A percentile compares a stretch with the other conserved stretches of the same genome.
These are phyloP conservation scores for Micromonas pusilla DNA, from an alignment of 139 green algal species.

Conservation along the genomic window DNA sequence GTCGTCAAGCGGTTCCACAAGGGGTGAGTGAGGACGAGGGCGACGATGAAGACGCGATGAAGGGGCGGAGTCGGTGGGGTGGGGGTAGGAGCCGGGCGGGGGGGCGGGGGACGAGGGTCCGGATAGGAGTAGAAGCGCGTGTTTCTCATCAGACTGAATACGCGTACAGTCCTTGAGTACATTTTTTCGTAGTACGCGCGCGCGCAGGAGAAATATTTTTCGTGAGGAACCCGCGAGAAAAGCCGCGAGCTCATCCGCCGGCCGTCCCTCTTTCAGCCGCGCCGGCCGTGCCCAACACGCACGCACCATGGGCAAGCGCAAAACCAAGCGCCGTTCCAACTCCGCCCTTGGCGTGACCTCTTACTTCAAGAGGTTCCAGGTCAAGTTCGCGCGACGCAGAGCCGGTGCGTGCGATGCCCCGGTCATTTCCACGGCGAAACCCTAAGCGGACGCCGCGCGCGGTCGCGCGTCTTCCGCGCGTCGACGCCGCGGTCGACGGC, in stretches of 20 bases:
- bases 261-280: not conserved
- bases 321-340: not conserved
- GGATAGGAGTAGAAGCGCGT: no score
- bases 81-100: no score
- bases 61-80: no score
- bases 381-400: conserved; percentile 79
- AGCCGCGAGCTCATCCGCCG: not conserved
- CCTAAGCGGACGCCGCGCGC: not conserved
- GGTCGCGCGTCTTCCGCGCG: not conserved
- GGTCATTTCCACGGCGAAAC: not conserved
- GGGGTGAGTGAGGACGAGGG: no score
- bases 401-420: conserved; percentile 38
- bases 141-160: no score
- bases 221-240: no score
- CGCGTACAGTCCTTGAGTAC: no score
- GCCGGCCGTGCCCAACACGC: not conserved
- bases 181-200: no score
- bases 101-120: no score
- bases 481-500: no score
- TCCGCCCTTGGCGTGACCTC: conserved; percentile 62
- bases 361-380: conserved; percentile 87
- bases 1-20: not conserved
- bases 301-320: conserved; percentile 13
- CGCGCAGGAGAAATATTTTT: no score
- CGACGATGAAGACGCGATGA: no score